Evolutionary conservation across 306 rosid species (phyloP).

Genomic region (Albizia julibrissin): DNA sequence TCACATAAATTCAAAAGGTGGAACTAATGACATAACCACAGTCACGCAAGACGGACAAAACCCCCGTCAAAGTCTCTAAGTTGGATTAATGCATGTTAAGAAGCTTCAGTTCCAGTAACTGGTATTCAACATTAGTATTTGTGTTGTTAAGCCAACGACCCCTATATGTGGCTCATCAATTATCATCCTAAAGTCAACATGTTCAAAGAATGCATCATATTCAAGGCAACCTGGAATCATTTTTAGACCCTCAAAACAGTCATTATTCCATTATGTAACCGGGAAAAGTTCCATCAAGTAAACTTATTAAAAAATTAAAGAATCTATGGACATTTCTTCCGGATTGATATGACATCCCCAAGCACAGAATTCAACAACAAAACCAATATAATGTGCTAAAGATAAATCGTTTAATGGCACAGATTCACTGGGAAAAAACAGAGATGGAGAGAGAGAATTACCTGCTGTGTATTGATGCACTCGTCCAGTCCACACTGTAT

Average conservation of each 20-base stretch:
- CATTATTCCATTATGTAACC: neutral
- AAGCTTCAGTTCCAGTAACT: conserved; percentile 4
- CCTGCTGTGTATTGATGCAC: neutral
- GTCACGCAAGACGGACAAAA: conserved; percentile 15
- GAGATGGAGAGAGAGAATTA: neutral
- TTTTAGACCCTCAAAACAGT: neutral
- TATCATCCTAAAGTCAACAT: neutral
- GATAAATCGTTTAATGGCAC: neutral
- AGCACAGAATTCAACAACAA: neutral
- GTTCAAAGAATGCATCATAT: neutral
- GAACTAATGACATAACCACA: neutral
- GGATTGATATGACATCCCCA: conserved; percentile 11
- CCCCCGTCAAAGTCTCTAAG: neutral
- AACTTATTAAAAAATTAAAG: neutral
- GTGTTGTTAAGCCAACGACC: neutral
- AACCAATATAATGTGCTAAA: neutral
- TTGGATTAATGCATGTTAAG: conserved; percentile 4
- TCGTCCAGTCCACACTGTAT: conserved; percentile 1
- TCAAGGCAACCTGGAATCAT: neutral
- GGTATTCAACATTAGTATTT: neutral
- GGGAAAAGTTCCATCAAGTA: conserved; percentile 1
- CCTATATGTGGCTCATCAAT: conserved; percentile 17
- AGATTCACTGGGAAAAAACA: neutral
- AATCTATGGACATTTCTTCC: conserved; percentile 15
- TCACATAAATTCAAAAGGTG: neutral